Base-by-base conservation (phyloP, 1,139 yeast species). In the Blastobotrys serpentis region DNA sequence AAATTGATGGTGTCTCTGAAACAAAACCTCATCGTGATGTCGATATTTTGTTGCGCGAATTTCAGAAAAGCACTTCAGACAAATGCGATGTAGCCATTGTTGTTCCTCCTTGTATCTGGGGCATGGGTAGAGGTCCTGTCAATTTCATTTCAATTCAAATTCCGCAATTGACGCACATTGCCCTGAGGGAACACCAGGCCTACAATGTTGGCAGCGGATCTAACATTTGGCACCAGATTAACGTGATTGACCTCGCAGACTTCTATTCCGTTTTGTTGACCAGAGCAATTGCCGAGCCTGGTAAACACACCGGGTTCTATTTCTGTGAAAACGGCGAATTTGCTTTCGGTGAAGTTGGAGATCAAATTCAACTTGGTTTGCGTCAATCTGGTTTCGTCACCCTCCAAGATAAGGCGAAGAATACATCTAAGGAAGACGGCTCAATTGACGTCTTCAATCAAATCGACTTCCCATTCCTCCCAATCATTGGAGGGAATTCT, bases 11-110 rank as follows among this genome's bases (percentile, higher is more conserved):
- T 1, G 57, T 72, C 23, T 68, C 69, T 2, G 59, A 56, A 3
- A 51, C 59, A 2, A 69, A 68, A 48, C 74, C 74, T 3, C 75
- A 72, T 50, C 59, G 74, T 39, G 68, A 66, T 8, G 73, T 70
- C 13, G 76, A 72, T 54, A 56, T 61, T 41, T 50, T 65, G 14
- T 37, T 56, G 47, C 43, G 52, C 26, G 41, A 49, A 25, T 56
- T 43, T 46, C 42, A 47, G 21, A 44, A 49, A 16, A 40, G 46
- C 14, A 44, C 53, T 34, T 11, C 39, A 6, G 48, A 40, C 29
- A 47, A 55, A 33, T 48, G 54, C 14, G 56, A 53, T 11, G 39
- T 54, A 22, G 50, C 51, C 16, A 48, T 56, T 17, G 51, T 58
- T 32, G 53, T 56, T 17, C 60, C 62, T 13, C 58, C 61, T 14